Base-by-base conservation (phyloP, 176 grass and related monocot species). In the Ananas comosus region DNA sequence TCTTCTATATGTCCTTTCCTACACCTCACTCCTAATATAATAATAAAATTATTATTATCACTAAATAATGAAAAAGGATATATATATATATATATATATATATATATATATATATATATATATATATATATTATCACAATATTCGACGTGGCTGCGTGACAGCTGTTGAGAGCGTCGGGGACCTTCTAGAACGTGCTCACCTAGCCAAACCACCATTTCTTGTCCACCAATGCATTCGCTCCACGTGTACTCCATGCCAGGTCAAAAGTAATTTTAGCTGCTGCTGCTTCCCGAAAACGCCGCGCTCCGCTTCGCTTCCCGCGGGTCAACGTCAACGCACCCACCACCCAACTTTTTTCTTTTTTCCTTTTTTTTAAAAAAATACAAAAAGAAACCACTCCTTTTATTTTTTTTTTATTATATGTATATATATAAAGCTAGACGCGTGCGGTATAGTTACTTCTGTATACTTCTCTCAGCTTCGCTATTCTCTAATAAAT, bases 141-240 rank as follows among this genome's bases (percentile, higher is more conserved):
- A 42, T 7, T 42, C 33, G 4, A 42, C 33, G 33, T 42, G 33
- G 33, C 56, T 2, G 7, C n/a, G 56, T 61, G 56, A 10, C 56
- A 61, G 17, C 14, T 59, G 54, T 19, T 3, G 12, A 74, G 77
- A 80, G 73, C 73, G 70, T 66, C 68, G 68, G 18, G 28, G 69
- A 70, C 63, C 58, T 72, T 12, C 16, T 10, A n/a, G 54, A 25
- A 86, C 4, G 19, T 56, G 16, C 53, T 17, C 14, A n/a, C 54
- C 54, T 0, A 19, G 54, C 13, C 9, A 1, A 21, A 21, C 54
- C 54, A 19, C 54, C 54, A 19, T 58, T 16, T 9, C 18, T 58
- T 58, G 16, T 18, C 4, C 54, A 19, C 54, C 54, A 58, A 16
- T 58, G 13, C 14, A 58, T 17, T n/a, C 13, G 7, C 13, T 19